Base-by-base conservation (phyloP, 225 moss, liverwort and hornwort genomes). In the Ulota crispa region DNA sequence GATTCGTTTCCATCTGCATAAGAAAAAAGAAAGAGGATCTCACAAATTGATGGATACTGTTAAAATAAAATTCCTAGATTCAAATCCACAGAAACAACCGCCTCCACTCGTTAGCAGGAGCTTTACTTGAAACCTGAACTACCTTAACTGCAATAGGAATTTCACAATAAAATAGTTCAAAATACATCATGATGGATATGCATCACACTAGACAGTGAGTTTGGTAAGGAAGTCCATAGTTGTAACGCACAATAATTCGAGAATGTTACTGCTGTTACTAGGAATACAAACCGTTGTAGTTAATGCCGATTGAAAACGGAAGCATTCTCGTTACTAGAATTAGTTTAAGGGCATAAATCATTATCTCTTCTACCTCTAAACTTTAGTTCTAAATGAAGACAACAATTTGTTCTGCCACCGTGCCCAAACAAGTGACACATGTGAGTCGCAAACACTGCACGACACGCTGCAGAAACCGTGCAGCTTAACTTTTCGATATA, bases 1-100 rank as follows among this genome's bases (percentile, higher is more conserved):
- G 85, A 42, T 36, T 83, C 82, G 7, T 72, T 88, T 56, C 93
- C 92, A 85, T 95, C 97, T 98, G 91, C 86, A 72, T 9, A 83
- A 72, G 36, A 80, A 39, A 57, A 12, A 65, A 60, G 8, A 52
- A 24, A 79, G 59, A 73, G 31, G 41, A 63, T 63, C 41, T 84
- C 79, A 75, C 16, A 73, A 41, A 64, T 45, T 69, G 63, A 73
- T 32, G 36, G 14, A 67, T 68, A 16, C 23, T 34, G 21, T 4
- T 74, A 47, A 31, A 55, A 55, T n/a, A 54, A 1, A 61, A 60
- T 23, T 64, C 20, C 10, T 8, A 27, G n/a, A 5, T 36, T 2
- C 26, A 30, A 23, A 68, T 32, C 28, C 82, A 79, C 36, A 75
- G 27, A 23, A 0, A 18, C 45, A 79, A 70, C 65, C 50, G 50